A percentile compares a stretch with the other conserved stretches of the same genome.
These are phyloP conservation scores for Mytilinidion resinicola DNA, from an alignment of 495 filamentous ascomycete genomes.

Conservation along the genomic window DNA sequence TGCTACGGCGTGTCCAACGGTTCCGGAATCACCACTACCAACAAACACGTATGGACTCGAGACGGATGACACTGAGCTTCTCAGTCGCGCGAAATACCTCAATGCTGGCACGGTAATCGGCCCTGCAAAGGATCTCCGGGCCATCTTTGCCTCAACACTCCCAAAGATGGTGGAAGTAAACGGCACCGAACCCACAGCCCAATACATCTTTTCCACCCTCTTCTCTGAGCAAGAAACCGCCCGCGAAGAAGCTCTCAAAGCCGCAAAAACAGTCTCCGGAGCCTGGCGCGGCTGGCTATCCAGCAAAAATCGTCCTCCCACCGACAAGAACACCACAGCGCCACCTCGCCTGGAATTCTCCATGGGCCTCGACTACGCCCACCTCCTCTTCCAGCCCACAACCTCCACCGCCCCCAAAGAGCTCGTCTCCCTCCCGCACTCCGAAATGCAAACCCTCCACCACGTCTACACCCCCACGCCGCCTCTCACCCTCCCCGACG, in stretches of 20 bases:
- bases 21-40: conserved; percentile 51
- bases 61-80: conserved; percentile 43
- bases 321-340: conserved; percentile 1
- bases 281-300: conserved; percentile 43
- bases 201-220: conserved; percentile 30
- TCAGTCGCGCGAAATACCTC: conserved; percentile 44
- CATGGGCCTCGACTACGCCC: conserved; percentile 30
- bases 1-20: conserved; percentile 48
- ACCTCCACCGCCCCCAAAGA: conserved; percentile 15
- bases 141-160: conserved; percentile 25
- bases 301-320: background rate
- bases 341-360: conserved; percentile 19
- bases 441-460: conserved; percentile 11
- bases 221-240: conserved; percentile 32
- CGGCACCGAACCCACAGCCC: conserved; percentile 10
- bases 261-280: conserved; percentile 30
- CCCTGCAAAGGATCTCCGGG: conserved; percentile 27
- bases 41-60: conserved; percentile 52
- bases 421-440: conserved; percentile 19
- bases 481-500: conserved; percentile 12
- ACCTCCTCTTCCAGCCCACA: conserved; percentile 35
- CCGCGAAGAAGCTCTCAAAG: conserved; percentile 10
- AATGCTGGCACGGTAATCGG: conserved; percentile 34
- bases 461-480: conserved; percentile 13
- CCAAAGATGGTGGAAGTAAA: conserved; percentile 19